These are phyloP conservation scores for Malus hybrid DNA, from an alignment of 331 rosid species.

Conservation along the genomic window DNA sequence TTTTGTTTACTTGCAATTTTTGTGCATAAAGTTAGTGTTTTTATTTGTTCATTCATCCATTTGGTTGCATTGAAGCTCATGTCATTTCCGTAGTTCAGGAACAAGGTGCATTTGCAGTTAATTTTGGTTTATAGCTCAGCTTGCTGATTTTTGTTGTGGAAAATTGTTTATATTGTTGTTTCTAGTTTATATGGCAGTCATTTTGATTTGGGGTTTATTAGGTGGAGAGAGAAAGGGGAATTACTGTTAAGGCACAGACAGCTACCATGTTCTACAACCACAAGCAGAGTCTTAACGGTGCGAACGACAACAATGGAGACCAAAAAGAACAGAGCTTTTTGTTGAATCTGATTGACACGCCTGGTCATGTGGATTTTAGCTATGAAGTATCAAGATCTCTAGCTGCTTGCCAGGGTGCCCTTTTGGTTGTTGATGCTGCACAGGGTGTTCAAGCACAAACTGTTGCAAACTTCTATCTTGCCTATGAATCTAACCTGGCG, in stretches of 20 bases:
- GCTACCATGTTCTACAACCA: constrained; percentile 79
- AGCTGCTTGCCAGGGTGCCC: constrained; percentile 97
- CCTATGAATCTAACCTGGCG: constrained; percentile 69
- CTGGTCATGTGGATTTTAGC: constrained; percentile 95
- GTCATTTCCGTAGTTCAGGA: not conserved
- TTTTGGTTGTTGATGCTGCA: constrained; percentile 96
- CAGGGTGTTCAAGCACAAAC: constrained; percentile 99
- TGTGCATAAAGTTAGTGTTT: not conserved
- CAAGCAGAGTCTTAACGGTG: constrained; percentile 12
- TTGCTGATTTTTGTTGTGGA: not conserved
- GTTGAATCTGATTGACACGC: constrained; percentile 85
- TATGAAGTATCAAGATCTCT: constrained; percentile 93
- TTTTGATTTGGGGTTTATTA: constrained; percentile 29
- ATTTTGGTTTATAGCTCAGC: not conserved
- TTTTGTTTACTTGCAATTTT: not conserved
- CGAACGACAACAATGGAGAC: constrained; percentile 17
- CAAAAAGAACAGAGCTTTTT: constrained; percentile 36
- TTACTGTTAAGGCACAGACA: constrained; percentile 92
- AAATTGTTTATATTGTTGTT: not conserved
- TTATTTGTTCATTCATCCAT: not conserved
- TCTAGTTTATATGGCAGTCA: not conserved
- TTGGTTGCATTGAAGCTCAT: not conserved
- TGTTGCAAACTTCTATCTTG: constrained; percentile 91
- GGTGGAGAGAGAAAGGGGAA: constrained; percentile 97
- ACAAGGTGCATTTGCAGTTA: not conserved